Conservation (phyloP, 768 basidiomycete species). For the Mycena haematopus region DNA sequence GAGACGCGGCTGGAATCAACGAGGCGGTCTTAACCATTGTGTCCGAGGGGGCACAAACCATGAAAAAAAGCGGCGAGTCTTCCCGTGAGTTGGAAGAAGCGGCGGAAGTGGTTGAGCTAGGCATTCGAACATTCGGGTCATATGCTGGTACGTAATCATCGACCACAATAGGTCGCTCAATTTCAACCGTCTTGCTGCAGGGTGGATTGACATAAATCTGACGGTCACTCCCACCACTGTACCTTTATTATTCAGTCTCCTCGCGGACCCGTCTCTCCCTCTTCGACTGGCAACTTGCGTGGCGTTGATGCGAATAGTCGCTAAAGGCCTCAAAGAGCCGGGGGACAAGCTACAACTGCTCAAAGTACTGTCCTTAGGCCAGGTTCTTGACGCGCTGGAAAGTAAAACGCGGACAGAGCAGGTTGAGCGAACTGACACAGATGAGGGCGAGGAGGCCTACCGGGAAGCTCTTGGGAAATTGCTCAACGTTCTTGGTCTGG, state of each 20-base stretch:
- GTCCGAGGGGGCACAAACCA: conserved; percentile 68
- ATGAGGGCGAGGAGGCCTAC: conserved; percentile 89
- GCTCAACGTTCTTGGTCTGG: conserved; percentile 81
- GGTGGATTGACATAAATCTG: conserved; percentile 97
- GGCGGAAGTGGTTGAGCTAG: conserved; percentile 88
- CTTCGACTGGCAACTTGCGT: conserved; percentile 85
- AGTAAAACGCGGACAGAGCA: conserved; percentile 73
- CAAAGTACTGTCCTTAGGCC: conserved; percentile 85
- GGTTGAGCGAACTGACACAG: conserved; percentile 65
- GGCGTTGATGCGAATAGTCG: conserved; percentile 83
- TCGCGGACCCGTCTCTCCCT: conserved; percentile 77
- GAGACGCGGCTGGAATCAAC: conserved; percentile 87
- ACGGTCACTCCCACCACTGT: conserved; percentile 92
- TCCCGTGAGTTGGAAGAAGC: conserved; percentile 61
- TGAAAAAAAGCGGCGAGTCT: conserved; percentile 58
- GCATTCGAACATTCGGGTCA: conserved; percentile 89
- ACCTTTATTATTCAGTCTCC: conserved; percentile 80
- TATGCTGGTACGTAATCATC: conserved; percentile 81
- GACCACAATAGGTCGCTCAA: background rate
- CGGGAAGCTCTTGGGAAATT: conserved; percentile 88
- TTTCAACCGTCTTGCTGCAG: conserved; percentile 47
- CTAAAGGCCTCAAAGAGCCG: conserved; percentile 92
- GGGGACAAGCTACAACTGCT: conserved; percentile 89
- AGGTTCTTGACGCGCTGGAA: conserved; percentile 84
- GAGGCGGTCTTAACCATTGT: conserved; percentile 87